Percentiles rank a stretch among this genome's conserved stretches.
Conservation (phyloP, 495 filamentous ascomycete genomes). For the Polyplosphaeria fusca region DNA sequence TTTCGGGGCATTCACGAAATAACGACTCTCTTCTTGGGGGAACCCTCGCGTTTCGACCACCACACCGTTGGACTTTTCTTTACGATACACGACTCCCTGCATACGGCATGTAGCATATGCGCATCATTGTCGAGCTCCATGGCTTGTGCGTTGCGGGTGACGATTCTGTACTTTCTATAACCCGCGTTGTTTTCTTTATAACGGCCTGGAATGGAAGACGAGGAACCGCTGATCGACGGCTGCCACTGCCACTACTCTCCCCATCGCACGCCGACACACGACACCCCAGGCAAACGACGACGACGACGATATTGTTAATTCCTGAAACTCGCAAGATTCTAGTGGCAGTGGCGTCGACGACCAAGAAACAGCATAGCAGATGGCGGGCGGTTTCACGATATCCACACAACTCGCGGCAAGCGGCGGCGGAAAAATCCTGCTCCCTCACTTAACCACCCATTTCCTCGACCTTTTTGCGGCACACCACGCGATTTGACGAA, state of each 20-base stretch:
- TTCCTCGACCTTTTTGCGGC: neutral
- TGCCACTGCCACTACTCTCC: constrained; percentile 15
- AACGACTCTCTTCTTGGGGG: constrained; percentile 25
- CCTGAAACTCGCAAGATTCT: neutral
- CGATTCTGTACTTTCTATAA: constrained; percentile 36
- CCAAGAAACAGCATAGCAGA: constrained; percentile 9
- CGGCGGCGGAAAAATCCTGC: constrained; percentile 26
- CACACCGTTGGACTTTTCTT: constrained; percentile 19
- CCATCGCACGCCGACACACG: neutral
- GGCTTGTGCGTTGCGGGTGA: constrained; percentile 32
- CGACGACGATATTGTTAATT: constrained; percentile 12
- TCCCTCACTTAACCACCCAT: constrained; percentile 14
- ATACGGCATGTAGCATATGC: constrained; percentile 29
- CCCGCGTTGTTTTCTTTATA: constrained; percentile 22
- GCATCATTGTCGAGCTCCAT: constrained; percentile 10
- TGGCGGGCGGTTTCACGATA: constrained; percentile 22
- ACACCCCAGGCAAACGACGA: too few species aligned
- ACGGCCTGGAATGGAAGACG: constrained; percentile 24
- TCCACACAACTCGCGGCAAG: neutral
- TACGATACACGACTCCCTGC: constrained; percentile 35
- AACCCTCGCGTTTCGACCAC: constrained; percentile 7
- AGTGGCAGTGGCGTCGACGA: constrained; percentile 19
- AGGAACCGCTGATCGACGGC: constrained; percentile 3
- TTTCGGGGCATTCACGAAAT: constrained; percentile 29
- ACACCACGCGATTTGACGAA: constrained; percentile 14